Evolutionary conservation across 2,329 filamentous ascomycete species (phyloP), one percentile per base, ranked within the genome.

Genomic region (Venturiaceae sp.): DNA sequence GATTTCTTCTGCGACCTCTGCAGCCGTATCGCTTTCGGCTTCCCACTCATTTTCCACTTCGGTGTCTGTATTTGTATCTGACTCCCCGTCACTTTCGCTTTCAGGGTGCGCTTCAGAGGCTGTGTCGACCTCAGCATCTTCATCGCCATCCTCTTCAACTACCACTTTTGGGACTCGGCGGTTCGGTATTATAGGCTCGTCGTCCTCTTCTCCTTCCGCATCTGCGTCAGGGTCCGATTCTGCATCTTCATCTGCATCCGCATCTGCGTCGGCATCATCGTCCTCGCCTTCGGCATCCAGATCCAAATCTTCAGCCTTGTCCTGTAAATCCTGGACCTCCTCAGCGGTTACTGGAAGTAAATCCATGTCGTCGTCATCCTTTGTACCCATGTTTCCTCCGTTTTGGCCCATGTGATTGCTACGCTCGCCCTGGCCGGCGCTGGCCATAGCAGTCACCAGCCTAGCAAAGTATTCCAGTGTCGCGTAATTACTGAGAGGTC

Each of bases 31-130:
- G 67, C 75, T 78, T 61, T 76, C 79, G 53, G 72, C 77, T 58
- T 79, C 77, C 69, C 77, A 80, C 39, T 80, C 79, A 33, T 77
- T 75, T 46, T 79, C 82, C 30, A 80, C 80, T 58, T 85, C 82
- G 70, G 81, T 83, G 57, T 81, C 71, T 60, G 64, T 68, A 62
- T 62, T 72, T 60, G 71, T 72, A 30, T 74, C 73, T 32, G 72
- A 72, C 32, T 70, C 65, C 16, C 68, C 69, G 16, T 62, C 64
- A 59, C 70, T 66, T 23, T 68, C 66, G 37, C 53, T 47, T 19
- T 61, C 60, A 30, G 69, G 69, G 39, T 72, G 65, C 21, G 72
- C 68, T 23, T 72, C 67, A 21, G 69, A 71, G 36, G 62, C 66
- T 2, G 65, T 68, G 44, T 74, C 73, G 34, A 65, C 65, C 23